These are phyloP conservation scores for Scutellaria baicalensis DNA, from an alignment of 257 asterid genomes.

Conservation along the genomic window DNA sequence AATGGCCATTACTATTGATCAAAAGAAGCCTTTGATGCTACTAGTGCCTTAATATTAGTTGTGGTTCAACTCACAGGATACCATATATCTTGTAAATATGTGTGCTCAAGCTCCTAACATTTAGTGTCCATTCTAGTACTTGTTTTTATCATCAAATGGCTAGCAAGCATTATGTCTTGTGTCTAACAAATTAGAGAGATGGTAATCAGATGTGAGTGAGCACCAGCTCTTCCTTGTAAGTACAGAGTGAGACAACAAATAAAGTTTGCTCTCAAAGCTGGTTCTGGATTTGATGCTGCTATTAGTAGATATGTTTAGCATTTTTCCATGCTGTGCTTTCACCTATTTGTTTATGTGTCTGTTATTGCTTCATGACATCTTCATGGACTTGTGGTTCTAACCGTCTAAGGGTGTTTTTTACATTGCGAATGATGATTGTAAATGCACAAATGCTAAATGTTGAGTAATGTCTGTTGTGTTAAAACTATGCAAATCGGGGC, in stretches of 20 bases:
- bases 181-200: neutral
- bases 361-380: neutral
- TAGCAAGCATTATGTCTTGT: neutral
- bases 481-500: neutral
- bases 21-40: neutral
- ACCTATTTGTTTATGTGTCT: neutral
- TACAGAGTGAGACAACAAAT: neutral
- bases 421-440: neutral
- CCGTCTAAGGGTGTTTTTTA: neutral
- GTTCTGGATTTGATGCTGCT: neutral
- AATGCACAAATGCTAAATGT: neutral
- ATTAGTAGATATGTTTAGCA: neutral
- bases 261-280: neutral
- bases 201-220: neutral
- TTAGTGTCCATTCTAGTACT: neutral
- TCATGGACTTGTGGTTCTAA: neutral
- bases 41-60: neutral
- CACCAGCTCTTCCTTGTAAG: neutral
- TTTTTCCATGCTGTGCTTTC: neutral
- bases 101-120: neutral
- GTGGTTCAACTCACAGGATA: neutral
- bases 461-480: neutral
- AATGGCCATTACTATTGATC: neutral
- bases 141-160: neutral
- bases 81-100: neutral